Percentiles rank a stretch among this genome's conserved stretches.
Evolutionary conservation across 768 basidiomycete species (phyloP).

Genomic region (Rossbeevera mucosa): DNA sequence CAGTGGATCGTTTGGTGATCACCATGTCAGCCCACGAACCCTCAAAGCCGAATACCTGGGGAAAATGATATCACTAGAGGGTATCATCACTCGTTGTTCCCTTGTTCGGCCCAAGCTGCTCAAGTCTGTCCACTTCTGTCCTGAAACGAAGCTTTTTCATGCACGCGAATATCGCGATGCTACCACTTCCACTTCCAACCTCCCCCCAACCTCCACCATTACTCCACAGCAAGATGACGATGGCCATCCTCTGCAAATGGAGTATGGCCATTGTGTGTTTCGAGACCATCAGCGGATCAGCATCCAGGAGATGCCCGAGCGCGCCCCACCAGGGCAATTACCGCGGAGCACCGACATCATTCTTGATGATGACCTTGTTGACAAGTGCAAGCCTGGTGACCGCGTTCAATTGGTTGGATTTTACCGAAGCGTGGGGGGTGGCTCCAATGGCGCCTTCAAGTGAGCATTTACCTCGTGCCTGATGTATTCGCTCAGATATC

Average conservation of each 20-base stretch:
- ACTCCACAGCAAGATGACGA: constrained; percentile 92
- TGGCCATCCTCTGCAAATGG: constrained; percentile 80
- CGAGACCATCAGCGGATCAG: constrained; percentile 95
- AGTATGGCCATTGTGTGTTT: constrained; percentile 89
- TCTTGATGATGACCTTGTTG: constrained; percentile 93
- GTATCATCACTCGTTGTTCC: constrained; percentile 96
- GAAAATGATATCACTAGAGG: constrained; percentile 95
- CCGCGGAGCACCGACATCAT: constrained; percentile 96
- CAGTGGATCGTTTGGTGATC: constrained; percentile 95
- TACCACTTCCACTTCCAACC: constrained; percentile 79
- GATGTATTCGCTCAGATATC: constrained; percentile 8
- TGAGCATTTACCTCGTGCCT: constrained; percentile 33
- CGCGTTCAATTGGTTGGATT: constrained; percentile 94
- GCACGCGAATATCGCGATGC: constrained; percentile 90
- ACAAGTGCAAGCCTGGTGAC: constrained; percentile 97
- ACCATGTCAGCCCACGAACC: constrained; percentile 94
- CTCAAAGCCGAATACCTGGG: constrained; percentile 85
- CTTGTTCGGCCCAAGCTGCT: constrained; percentile 98
- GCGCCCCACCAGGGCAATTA: constrained; percentile 94
- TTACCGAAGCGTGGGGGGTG: constrained; percentile 91
- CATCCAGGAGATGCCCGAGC: constrained; percentile 99
- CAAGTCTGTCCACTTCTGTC: constrained; percentile 92
- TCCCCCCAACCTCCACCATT: constrained; percentile 79
- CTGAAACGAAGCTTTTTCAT: constrained; percentile 80
- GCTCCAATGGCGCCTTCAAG: constrained; percentile 92